phyloP scores from a whole-genome alignment of 305 asterid species.

The Fraxinus latifolia region DNA sequence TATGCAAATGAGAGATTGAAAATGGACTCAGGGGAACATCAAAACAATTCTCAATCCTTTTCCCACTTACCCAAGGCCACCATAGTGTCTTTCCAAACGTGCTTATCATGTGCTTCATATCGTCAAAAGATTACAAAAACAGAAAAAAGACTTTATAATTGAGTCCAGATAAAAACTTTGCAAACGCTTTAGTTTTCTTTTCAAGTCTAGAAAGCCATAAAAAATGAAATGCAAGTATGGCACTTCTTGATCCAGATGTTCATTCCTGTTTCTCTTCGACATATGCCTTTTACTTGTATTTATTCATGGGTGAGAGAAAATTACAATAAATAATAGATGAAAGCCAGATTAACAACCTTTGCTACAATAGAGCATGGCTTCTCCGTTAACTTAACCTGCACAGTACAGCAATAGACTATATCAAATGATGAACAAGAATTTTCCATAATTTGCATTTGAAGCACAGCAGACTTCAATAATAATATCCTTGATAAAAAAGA shows the following conservation, averaged over 20 bases:
- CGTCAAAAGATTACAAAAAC: background rate
- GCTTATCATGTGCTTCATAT: background rate
- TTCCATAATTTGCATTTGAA: conserved; percentile 3
- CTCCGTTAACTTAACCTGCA: conserved; percentile 64
- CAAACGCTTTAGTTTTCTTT: background rate
- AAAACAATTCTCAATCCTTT: background rate
- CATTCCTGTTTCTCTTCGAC: background rate
- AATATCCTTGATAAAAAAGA: background rate
- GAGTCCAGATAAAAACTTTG: background rate
- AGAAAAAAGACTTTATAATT: background rate
- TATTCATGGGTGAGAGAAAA: background rate
- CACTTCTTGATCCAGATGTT: background rate
- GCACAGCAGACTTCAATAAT: background rate
- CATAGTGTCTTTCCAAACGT: background rate
- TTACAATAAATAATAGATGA: background rate
- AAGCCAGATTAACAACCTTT: conserved; percentile 48
- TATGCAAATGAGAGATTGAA: background rate
- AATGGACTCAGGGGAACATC: background rate
- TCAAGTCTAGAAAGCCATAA: conserved; percentile 1
- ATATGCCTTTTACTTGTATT: background rate
- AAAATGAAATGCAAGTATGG: background rate
- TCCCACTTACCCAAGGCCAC: background rate
- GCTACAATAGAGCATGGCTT: conserved; percentile 53
- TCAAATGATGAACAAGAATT: conserved; percentile 12
- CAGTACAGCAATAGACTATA: conserved; percentile 20